Conservation (phyloP, 306 rosid species). For the Gynostemma pentaphyllum region DNA sequence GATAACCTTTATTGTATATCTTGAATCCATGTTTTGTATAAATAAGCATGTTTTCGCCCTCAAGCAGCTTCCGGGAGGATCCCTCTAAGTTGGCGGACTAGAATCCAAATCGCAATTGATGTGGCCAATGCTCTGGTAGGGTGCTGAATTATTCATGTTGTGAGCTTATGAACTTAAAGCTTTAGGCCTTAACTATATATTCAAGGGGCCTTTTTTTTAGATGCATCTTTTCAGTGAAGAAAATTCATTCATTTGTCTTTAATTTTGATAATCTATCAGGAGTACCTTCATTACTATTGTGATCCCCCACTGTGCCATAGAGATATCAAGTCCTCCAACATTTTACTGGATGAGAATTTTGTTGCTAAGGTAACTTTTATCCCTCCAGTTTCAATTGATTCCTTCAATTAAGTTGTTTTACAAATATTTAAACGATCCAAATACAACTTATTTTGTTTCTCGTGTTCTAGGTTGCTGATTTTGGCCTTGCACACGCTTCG, state of each 20-base stretch:
- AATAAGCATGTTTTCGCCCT: slow-evolving; percentile 1
- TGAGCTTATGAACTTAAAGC: background rate
- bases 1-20: background rate
- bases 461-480: slow-evolving; percentile 77
- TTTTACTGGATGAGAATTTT: slow-evolving; percentile 71
- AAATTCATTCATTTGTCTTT: slow-evolving; percentile 9
- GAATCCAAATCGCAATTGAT: slow-evolving; percentile 86
- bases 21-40: background rate
- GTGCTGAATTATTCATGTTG: slow-evolving; percentile 3
- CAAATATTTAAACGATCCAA: background rate
- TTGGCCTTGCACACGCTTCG: slow-evolving; percentile 96
- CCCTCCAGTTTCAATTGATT: background rate
- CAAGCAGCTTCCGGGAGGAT: slow-evolving; percentile 62
- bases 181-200: background rate
- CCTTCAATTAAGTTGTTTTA: background rate
- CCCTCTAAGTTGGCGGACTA: slow-evolving; percentile 74
- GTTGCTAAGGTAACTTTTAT: slow-evolving; percentile 65
- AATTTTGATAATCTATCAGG: slow-evolving; percentile 40
- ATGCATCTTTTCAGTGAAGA: background rate
- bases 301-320: slow-evolving; percentile 96
- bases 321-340: slow-evolving; percentile 94
- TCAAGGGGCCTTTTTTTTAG: background rate
- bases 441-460: background rate
- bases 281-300: slow-evolving; percentile 94
- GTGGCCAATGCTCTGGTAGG: slow-evolving; percentile 96